Conservation (phyloP, 169 alveolate species). For the Eimeria tenella region DNA sequence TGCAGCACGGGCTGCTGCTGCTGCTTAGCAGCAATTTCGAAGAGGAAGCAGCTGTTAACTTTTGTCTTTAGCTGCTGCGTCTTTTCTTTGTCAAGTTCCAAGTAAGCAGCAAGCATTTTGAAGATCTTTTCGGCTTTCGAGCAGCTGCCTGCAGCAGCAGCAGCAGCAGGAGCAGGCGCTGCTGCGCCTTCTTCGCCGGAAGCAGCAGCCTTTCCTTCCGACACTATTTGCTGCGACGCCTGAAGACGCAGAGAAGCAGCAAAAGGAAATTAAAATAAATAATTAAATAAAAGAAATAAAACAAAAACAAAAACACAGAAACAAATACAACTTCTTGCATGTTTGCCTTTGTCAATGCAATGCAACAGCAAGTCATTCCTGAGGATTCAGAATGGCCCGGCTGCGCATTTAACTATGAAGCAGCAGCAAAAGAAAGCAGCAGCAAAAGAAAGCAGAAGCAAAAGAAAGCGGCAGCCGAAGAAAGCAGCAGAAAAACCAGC, state of each 20-base stretch:
- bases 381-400: neutral
- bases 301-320: neutral
- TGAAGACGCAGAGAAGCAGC: neutral
- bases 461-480: too few relatives aligned
- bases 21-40: slow-evolving; percentile 21
- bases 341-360: neutral
- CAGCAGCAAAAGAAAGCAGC: too few relatives aligned
- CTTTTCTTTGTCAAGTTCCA: slow-evolving; percentile 37
- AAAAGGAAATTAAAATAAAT: too few relatives aligned
- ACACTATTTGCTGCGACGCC: slow-evolving; percentile 44
- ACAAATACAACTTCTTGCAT: neutral
- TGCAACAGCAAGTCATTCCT: neutral
- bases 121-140: slow-evolving; percentile 41
- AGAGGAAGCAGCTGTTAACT: slow-evolving; percentile 50
- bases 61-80: neutral
- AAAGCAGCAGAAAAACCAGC: too few relatives aligned
- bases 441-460: too few relatives aligned
- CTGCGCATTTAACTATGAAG: too few relatives aligned
- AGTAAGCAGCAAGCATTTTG: slow-evolving; percentile 57
- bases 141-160: slow-evolving; percentile 15
- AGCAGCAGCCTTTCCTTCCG: neutral
- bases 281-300: neutral
- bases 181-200: neutral
- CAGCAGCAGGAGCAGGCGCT: neutral
- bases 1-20: slow-evolving; percentile 12